Base-by-base conservation (phyloP, 1,284 basidiomycete genomes). In the Lentinula novae-zelandiae region DNA sequence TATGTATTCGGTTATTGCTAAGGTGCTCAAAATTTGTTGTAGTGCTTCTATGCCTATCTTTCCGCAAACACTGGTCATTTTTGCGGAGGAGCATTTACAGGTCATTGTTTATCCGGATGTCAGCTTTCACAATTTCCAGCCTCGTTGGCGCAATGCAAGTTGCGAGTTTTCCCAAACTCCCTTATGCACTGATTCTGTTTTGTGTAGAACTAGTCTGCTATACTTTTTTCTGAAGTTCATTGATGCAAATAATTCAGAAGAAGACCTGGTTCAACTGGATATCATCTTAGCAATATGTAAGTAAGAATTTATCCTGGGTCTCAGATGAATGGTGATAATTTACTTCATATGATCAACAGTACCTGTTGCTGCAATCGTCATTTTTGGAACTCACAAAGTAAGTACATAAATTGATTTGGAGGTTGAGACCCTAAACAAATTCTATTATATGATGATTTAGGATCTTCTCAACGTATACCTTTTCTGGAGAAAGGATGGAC, bases 81-180 rank as follows among this genome's bases (percentile, higher is more conserved):
- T 12, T 38, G 36, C 36, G 36, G 36, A 6, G 12, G 12, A 12
- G 36, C 7, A 12, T 9, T 38, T 12, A 38, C 12, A 38, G 8
- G 27, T 60, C 59, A n/a, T 55, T 60, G 59, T 60, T 60, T 46
- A 38, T 56, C 27, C 44, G 59, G 13, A 53, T 60, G 2, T 54
- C 59, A 3, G 44, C 53, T 17, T 60, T 60, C 46, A 55, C 53
- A 4, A 8, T 55, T 12, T 60, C 50, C 42, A 53, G 59, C n/a
- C 17, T 60, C 9, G 40, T 60, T 17, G 20, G 38, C 9, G 31
- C 53, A 6, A 46, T 53, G 58, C 53, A 9, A 53, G 50, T 38
- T 27, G 27, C 27, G 27, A 27, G 27, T 27, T 27, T 39, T 39
- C 9, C 38, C 38, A 15, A 44, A n/a, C 13, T 44, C 40, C 13